Evolutionary conservation across 2,329 filamentous ascomycete species (phyloP), one percentile per base, ranked within the genome.

Genomic region (Calonectria hongkongensis): DNA sequence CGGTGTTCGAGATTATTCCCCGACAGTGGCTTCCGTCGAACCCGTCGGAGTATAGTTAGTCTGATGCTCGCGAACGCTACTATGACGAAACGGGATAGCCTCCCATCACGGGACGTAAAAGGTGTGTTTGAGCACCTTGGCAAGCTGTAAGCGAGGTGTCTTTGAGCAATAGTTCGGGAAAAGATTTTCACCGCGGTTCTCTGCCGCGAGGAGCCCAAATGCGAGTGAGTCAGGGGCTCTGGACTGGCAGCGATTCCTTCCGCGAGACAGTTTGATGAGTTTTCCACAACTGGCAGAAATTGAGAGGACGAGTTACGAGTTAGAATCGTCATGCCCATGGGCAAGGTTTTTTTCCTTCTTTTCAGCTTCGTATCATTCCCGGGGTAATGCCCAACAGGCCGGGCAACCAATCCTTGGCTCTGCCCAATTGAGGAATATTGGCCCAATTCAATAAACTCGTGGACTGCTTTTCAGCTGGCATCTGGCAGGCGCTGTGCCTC

Each of bases 401-500:
- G 54, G 54, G 54, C 54, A 25, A 39, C 21, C 25, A 25, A 60
- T 60, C 54, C 54, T 36, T 21, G 54, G 33, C 12, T 21, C 21
- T 41, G 33, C 54, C n/a, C 36, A 41, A 36, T 36, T 12, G 21
- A 60, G 54, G 6, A 41, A 27, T 27, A 27, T 41, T 27, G 54
- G n/a, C 54, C 54, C 54, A 58, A 58, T 21, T 21, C 33, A 18
- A 60, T 41, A 60, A 5, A 12, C 12, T 60, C 21, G 3, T 60
- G 33, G 54, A 10, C 28, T 58, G 30, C 21, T 41, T 51, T 60
- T 60, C 54, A 41, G 54, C 54, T 60, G 54, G 54, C 54, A 10
- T 60, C 36, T 60, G 54, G 54, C 54, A 60, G 33, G 54, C 33
- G 21, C 54, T 60, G 54, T 60, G 54, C 54, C 54, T 36, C 54